A percentile compares a stretch with the other conserved stretches of the same genome.
Conservation (phyloP, 306 rosid species). For the Macrotyloma uniflorum region DNA sequence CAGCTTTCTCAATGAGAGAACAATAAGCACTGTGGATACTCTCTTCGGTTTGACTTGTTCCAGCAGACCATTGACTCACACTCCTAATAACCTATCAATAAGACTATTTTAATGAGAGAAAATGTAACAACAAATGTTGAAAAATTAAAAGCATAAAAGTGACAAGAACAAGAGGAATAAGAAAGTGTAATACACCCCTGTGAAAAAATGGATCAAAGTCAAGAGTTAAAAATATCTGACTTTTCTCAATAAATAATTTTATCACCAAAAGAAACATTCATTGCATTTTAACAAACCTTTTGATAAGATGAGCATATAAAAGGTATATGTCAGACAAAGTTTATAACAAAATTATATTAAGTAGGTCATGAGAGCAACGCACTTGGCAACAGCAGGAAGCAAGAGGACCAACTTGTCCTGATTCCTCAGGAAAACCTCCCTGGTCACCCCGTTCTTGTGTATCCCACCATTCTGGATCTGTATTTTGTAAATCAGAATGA, state of each 20-base stretch:
- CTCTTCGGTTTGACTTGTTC: constrained; percentile 93
- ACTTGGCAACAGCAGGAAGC: constrained; percentile 97
- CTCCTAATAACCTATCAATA: constrained; percentile 87
- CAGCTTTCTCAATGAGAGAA: constrained; percentile 92
- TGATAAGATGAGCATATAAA: constrained; percentile 25
- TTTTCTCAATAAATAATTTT: constrained; percentile 12
- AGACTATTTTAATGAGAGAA: constrained; percentile 22
- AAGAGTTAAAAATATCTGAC: constrained; percentile 19
- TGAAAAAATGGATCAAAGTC: constrained; percentile 8
- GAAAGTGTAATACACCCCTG: too few species aligned
- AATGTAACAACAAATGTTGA: constrained; percentile 29
- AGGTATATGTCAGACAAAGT: constrained; percentile 11
- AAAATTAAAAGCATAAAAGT: constrained; percentile 27
- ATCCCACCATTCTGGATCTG: constrained; percentile 92
- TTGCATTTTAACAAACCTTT: constrained; percentile 24
- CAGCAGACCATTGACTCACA: constrained; percentile 99
- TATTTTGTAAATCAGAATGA: constrained; percentile 40
- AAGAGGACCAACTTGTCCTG: constrained; percentile 93
- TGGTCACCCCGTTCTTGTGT: constrained; percentile 81
- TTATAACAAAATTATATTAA: neutral
- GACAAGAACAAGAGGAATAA: constrained; percentile 13
- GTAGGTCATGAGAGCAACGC: constrained; percentile 23
- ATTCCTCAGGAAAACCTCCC: constrained; percentile 75
- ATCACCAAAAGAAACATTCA: constrained; percentile 14
- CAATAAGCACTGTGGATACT: constrained; percentile 97